Percentiles rank a stretch among this genome's conserved stretches.
phyloP scores from a whole-genome alignment of 129 eudicot genomes.

The Arctium lappa region DNA sequence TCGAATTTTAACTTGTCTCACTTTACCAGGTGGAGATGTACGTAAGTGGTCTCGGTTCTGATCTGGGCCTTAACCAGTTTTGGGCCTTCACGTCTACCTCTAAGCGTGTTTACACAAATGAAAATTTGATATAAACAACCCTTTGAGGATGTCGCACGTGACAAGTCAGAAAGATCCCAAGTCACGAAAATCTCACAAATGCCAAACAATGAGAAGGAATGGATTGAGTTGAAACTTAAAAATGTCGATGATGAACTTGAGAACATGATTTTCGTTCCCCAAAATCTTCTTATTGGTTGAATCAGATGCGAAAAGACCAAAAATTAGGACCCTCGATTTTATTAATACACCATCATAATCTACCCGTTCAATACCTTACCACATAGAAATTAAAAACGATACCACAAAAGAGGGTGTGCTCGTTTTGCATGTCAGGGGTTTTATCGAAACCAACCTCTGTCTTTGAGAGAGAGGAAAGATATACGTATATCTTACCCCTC shows the following conservation, averaged over 20 bases:
- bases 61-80: background rate
- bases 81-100: background rate
- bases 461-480: background rate
- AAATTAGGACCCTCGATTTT: background rate
- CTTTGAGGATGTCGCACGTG: background rate
- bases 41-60: no score
- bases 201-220: background rate
- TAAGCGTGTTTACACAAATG: background rate
- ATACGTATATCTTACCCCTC: background rate
- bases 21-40: background rate
- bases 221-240: background rate
- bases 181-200: background rate
- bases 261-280: background rate
- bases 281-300: background rate
- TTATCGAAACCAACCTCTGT: background rate
- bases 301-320: background rate
- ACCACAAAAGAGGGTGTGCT: background rate
- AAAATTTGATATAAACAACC: background rate
- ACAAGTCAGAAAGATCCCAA: background rate
- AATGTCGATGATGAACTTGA: background rate
- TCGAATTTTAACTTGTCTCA: background rate
- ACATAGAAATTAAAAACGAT: background rate
- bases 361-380: background rate
- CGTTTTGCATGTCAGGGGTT: background rate
- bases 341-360: background rate